phyloP scores from a whole-genome alignment of 805 yeast species.

The Hyphopichia homilentoma region DNA sequence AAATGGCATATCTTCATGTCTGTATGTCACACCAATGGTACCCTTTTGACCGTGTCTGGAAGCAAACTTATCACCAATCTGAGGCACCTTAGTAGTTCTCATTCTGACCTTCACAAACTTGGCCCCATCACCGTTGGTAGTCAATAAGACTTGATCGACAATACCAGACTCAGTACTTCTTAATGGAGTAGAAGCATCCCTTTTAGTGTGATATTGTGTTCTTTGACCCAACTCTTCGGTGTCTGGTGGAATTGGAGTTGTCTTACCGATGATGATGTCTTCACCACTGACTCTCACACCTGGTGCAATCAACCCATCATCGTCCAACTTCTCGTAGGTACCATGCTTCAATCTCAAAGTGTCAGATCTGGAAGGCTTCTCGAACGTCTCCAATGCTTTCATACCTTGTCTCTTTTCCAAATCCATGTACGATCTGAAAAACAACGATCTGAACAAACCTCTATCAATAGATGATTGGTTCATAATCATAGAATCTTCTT shows the following conservation, averaged over 20 bases:
- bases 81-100: conserved; percentile 98
- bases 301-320: conserved; percentile 96
- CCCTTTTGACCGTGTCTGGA: conserved; percentile 99
- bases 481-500: conserved; percentile 99
- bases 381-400: conserved; percentile 97
- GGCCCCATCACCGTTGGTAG: conserved; percentile 97
- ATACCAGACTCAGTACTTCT: conserved; percentile 97
- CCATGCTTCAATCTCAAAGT: conserved; percentile 96
- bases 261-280: conserved; percentile 97
- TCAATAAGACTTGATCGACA: conserved; percentile 93
- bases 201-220: conserved; percentile 95
- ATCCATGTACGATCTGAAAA: conserved; percentile 97
- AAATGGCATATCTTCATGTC: conserved; percentile 99
- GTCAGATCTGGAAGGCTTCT: conserved; percentile 92
- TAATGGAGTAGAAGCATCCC: conserved; percentile 97
- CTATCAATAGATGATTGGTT: conserved; percentile 96
- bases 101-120: conserved; percentile 97
- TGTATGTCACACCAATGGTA: conserved; percentile 97
- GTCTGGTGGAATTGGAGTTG: conserved; percentile 99
- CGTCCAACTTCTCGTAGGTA: conserved; percentile 96
- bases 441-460: conserved; percentile 91
- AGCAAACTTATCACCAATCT: conserved; percentile 98
- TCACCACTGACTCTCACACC: conserved; percentile 99
- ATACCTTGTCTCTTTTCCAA: conserved; percentile 98
- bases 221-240: conserved; percentile 98